phyloP scores from a whole-genome alignment of 1,139 yeast species.

The Meyerozyma athensensis region DNA sequence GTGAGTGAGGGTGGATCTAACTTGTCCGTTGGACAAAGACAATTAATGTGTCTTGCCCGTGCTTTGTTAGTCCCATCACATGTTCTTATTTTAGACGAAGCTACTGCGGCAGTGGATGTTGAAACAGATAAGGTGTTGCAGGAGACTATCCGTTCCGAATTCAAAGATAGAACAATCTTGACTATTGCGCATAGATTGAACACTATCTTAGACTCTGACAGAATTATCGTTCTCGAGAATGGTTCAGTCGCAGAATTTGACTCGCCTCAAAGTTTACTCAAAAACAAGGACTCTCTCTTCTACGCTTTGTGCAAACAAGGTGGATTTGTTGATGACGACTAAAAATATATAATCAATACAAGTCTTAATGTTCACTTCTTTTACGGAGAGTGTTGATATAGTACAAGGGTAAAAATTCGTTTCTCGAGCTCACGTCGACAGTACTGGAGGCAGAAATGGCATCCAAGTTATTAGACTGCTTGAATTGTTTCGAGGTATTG shows the following conservation, averaged over 20 bases:
- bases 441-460: conserved; percentile 22
- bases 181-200: conserved; percentile 95
- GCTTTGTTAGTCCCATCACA: conserved; percentile 78
- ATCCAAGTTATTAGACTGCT: conserved; percentile 5
- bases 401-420: conserved; percentile 61
- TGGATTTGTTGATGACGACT: conserved; percentile 36
- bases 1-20: conserved; percentile 84
- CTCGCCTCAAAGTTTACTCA: conserved; percentile 64
- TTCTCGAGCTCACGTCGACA: conserved; percentile 31
- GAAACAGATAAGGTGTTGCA: conserved; percentile 88
- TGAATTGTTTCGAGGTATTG: conserved; percentile 6
- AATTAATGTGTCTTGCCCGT: conserved; percentile 85
- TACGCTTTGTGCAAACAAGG: conserved; percentile 75
- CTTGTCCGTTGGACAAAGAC: conserved; percentile 87
- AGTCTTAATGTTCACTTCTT: conserved; percentile 63
- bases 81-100: conserved; percentile 85
- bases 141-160: conserved; percentile 79
- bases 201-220: conserved; percentile 88
- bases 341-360: not conserved
- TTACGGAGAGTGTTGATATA: conserved; percentile 64
- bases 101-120: conserved; percentile 96
- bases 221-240: conserved; percentile 78
- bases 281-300: conserved; percentile 65
- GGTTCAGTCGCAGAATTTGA: conserved; percentile 90
- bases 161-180: conserved; percentile 81